Percentiles rank a stretch among this genome's conserved stretches.
phyloP scores from a whole-genome alignment of 108 stramenopile genomes.

The Schizochytrium sp. region DNA sequence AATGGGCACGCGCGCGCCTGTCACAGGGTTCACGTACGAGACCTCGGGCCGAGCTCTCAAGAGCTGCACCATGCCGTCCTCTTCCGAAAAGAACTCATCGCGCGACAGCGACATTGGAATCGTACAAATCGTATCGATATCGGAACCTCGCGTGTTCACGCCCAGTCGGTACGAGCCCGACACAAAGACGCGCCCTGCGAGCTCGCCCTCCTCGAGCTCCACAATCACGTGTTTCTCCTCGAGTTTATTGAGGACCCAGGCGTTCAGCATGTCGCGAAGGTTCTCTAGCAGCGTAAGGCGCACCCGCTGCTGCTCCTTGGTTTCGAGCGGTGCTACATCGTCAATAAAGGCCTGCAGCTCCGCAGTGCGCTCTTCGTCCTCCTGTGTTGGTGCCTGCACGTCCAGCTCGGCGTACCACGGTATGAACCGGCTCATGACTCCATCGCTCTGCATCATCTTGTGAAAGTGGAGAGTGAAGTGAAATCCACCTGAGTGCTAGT shows the following conservation, averaged over 20 bases:
- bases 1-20: constrained; percentile 85
- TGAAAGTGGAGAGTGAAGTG: background rate
- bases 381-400: background rate
- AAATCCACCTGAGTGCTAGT: background rate
- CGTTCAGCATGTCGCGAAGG: background rate
- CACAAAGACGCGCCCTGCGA: constrained; percentile 28
- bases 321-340: background rate
- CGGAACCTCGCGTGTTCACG: constrained; percentile 90
- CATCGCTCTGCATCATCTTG: background rate
- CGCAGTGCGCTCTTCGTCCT: background rate
- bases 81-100: constrained; percentile 74
- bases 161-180: constrained; percentile 86
- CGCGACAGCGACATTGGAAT: constrained; percentile 73
- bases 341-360: background rate
- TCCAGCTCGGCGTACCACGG: background rate
- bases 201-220: background rate
- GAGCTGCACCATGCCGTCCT: constrained; percentile 61
- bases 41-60: constrained; percentile 73
- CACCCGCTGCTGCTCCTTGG: background rate
- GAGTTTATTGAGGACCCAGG: background rate
- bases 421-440: background rate
- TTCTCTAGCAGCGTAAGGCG: background rate
- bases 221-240: background rate
- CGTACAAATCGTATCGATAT: constrained; percentile 77
- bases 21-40: constrained; percentile 78